Conservation (phyloP, 345 rosid species). For the Sisymbrium irio region DNA sequence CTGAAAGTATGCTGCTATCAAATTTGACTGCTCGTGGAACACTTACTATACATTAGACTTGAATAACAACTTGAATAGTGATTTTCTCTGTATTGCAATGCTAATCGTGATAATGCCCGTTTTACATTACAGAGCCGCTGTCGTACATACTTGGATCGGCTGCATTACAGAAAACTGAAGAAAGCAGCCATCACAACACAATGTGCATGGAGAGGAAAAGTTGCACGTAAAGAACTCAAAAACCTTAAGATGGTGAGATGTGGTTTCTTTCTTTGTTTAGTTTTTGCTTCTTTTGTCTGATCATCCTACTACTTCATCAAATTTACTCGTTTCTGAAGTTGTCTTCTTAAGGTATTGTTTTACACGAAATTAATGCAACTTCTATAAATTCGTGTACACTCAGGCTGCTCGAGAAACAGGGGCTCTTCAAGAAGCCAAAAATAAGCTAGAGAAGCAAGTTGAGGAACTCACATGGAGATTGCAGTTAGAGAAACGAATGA, state of each 20-base stretch:
- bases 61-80: not conserved
- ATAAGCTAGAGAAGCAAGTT: constrained; percentile 96
- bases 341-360: constrained; percentile 2
- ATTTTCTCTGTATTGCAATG: constrained; percentile 4
- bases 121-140: constrained; percentile 58
- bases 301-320: constrained; percentile 7
- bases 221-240: constrained; percentile 85
- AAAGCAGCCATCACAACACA: constrained; percentile 83
- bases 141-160: constrained; percentile 65
- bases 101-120: constrained; percentile 7
- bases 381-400: constrained; percentile 6
- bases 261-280: constrained; percentile 21
- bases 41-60: not conserved
- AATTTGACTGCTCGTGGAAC: not conserved
- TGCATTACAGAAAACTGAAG: constrained; percentile 57
- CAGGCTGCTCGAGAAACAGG: constrained; percentile 99
- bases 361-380: not conserved
- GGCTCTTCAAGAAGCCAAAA: constrained; percentile 98
- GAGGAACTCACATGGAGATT: constrained; percentile 98
- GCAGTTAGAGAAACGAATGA: constrained; percentile 95
- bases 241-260: constrained; percentile 85
- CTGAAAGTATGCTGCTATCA: not conserved
- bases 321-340: too few species aligned
- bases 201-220: constrained; percentile 95
- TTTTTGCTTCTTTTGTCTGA: constrained; percentile 4